phyloP scores from a whole-genome alignment of 2,329 filamentous ascomycete genomes.

The Verticillium isaacii region DNA sequence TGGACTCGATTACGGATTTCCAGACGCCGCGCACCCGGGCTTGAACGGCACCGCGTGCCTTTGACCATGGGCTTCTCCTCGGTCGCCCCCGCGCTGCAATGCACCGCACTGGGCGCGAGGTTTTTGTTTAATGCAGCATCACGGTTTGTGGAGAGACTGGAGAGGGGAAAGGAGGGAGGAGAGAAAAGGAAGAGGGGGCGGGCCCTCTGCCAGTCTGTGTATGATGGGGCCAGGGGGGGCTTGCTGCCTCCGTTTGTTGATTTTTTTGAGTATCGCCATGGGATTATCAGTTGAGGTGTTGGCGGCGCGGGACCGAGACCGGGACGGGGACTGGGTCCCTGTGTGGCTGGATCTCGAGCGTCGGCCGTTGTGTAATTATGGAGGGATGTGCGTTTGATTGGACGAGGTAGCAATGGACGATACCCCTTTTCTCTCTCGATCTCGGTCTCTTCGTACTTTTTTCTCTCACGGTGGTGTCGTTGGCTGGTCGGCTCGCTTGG shows the following conservation, averaged over 20 bases:
- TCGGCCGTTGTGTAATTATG: conserved; percentile 7
- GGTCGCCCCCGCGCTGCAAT: background rate
- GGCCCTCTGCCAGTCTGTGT: background rate
- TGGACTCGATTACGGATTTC: conserved; percentile 16
- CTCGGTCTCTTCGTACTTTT: background rate
- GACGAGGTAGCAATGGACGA: conserved; percentile 14
- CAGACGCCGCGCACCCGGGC: conserved; percentile 7
- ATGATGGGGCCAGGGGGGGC: background rate
- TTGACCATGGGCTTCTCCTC: background rate
- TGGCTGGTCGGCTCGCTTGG: background rate
- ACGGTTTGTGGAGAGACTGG: background rate
- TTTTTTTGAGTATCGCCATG: background rate
- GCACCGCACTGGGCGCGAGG: background rate
- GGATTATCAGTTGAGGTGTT: background rate
- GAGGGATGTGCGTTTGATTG: conserved; percentile 7
- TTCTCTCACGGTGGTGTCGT: background rate
- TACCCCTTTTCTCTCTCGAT: conserved; percentile 10
- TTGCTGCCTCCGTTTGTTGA: background rate
- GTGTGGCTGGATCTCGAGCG: background rate
- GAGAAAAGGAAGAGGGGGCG: background rate
- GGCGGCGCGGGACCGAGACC: background rate
- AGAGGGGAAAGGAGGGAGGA: background rate
- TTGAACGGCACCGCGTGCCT: background rate
- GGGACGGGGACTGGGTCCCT: background rate
- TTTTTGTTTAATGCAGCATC: background rate